Conservation (phyloP, 176 grass and related monocot genomes). For the Coix lacrymajobi region DNA sequence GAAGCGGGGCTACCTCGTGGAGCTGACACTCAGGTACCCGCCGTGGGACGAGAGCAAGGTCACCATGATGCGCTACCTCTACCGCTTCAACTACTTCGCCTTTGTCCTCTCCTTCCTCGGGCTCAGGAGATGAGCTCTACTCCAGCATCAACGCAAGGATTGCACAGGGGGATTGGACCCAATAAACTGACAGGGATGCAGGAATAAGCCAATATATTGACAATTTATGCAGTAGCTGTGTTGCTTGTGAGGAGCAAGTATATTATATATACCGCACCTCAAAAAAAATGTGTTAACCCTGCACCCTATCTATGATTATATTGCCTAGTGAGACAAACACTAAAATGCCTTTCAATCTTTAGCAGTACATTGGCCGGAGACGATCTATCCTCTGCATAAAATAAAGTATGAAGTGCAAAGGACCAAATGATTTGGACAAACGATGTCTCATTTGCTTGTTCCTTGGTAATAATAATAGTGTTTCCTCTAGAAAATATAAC, state of each 20-base stretch:
- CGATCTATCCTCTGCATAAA: background rate
- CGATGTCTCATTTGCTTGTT: no score
- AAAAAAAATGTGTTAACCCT: background rate
- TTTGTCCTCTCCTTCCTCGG: slow-evolving; percentile 62
- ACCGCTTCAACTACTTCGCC: slow-evolving; percentile 47
- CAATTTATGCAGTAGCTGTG: background rate
- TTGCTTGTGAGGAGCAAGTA: background rate
- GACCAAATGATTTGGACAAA: no score
- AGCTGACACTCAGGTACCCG: slow-evolving; percentile 67
- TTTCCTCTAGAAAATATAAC: no score
- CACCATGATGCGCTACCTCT: slow-evolving; percentile 54
- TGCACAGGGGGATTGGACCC: background rate
- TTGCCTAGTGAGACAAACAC: no score
- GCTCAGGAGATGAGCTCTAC: slow-evolving; percentile 27
- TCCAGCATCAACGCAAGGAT: background rate
- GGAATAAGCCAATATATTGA: background rate
- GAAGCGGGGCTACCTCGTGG: slow-evolving; percentile 57
- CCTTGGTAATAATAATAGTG: no score
- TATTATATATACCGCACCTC: background rate
- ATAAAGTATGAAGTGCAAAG: background rate
- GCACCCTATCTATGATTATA: background rate
- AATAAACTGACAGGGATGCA: background rate
- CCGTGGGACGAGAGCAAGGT: slow-evolving; percentile 77
- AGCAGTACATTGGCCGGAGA: background rate
- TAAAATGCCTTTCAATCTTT: background rate